phyloP scores from a whole-genome alignment of 1,139 yeast species.

The Candida freyschussii region DNA sequence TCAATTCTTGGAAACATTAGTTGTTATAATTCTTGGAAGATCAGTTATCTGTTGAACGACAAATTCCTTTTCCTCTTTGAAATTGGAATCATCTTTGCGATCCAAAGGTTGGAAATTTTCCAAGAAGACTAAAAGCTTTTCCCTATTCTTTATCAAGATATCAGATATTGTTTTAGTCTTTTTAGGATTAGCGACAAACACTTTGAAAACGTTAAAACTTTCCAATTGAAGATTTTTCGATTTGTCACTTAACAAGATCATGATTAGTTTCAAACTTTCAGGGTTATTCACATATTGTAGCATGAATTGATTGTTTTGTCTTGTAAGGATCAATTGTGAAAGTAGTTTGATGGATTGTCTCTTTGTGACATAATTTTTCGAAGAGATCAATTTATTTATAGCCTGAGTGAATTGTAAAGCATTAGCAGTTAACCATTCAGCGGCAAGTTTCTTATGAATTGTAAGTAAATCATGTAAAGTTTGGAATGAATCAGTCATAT shows the following conservation, averaged over 20 bases:
- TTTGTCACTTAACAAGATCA: constrained; percentile 83
- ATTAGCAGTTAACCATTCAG: constrained; percentile 50
- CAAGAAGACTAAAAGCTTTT: constrained; percentile 66
- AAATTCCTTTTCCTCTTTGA: constrained; percentile 77
- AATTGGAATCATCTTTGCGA: constrained; percentile 58
- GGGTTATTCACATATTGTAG: constrained; percentile 74
- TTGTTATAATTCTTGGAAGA: constrained; percentile 47
- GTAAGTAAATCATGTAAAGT: constrained; percentile 70
- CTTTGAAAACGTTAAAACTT: constrained; percentile 89
- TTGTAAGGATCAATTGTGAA: constrained; percentile 67
- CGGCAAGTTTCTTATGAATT: constrained; percentile 59
- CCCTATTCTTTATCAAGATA: constrained; percentile 76
- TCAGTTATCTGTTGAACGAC: constrained; percentile 69
- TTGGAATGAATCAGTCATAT: constrained; percentile 84
- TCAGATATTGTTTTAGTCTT: constrained; percentile 77
- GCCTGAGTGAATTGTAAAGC: constrained; percentile 51
- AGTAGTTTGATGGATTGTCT: constrained; percentile 83
- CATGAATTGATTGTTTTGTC: constrained; percentile 70
- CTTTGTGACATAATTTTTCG: constrained; percentile 83
- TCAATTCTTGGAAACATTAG: constrained; percentile 18
- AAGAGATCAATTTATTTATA: constrained; percentile 66
- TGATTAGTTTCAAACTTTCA: constrained; percentile 75
- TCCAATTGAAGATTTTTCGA: constrained; percentile 86
- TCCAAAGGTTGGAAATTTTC: constrained; percentile 56
- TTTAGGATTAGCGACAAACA: constrained; percentile 90